Evolutionary conservation across 2,329 filamentous ascomycete genomes (phyloP).

Genomic region (Allantophomopsis lycopodina): DNA sequence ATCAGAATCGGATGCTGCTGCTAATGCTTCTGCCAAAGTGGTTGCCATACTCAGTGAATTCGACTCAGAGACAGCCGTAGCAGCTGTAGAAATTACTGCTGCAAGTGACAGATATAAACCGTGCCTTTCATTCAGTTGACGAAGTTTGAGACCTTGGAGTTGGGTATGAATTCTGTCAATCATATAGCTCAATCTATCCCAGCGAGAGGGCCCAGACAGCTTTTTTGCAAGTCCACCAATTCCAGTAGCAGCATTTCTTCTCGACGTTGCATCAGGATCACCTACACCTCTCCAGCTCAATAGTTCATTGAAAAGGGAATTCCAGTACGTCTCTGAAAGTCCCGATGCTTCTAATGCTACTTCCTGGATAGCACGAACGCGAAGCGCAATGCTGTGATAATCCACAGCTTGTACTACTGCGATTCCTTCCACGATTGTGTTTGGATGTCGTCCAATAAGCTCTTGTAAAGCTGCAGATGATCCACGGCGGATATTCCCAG

Average conservation of each 20-base stretch:
- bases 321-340: constrained; percentile 53
- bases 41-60: not conserved
- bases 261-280: constrained; percentile 60
- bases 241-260: constrained; percentile 56
- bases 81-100: constrained; percentile 31
- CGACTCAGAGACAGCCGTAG: not conserved
- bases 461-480: constrained; percentile 91
- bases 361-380: constrained; percentile 66
- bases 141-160: constrained; percentile 30
- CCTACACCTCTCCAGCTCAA: constrained; percentile 82
- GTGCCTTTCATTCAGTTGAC: constrained; percentile 58
- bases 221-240: constrained; percentile 37
- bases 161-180: constrained; percentile 28
- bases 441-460: constrained; percentile 81
- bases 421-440: constrained; percentile 72
- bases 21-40: too few relatives aligned
- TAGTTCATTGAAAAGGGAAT: constrained; percentile 55
- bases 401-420: constrained; percentile 79
- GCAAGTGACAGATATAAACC: constrained; percentile 51
- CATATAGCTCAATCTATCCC: constrained; percentile 18
- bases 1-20: not conserved
- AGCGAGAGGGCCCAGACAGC: not conserved
- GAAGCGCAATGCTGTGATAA: constrained; percentile 84
- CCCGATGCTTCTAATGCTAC: constrained; percentile 57
- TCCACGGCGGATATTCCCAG: constrained; percentile 85